Evolutionary conservation across 2,329 filamentous ascomycete genomes (phyloP).

Genomic region (Aspergillus pseudoterreus): DNA sequence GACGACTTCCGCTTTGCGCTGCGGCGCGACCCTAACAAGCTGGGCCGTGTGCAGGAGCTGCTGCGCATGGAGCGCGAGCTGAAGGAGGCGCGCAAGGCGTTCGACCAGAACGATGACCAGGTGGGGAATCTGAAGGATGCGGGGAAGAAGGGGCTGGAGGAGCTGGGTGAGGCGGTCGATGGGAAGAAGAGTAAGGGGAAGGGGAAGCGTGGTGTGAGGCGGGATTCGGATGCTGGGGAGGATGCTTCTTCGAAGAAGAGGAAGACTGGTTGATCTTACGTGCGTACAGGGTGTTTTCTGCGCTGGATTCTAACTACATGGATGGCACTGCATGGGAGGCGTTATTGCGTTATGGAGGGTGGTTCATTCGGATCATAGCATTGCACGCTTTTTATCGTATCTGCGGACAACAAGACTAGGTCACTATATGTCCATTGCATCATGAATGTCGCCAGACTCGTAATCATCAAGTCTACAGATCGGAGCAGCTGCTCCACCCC

Average conservation of each 20-base stretch:
- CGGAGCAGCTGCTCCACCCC: too few species aligned
- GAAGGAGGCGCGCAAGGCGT: constrained; percentile 70
- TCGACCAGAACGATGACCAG: constrained; percentile 44
- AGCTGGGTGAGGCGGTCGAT: constrained; percentile 23
- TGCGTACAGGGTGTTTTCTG: too few species aligned
- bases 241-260: constrained; percentile 34
- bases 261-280: constrained; percentile 16
- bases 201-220: constrained; percentile 29
- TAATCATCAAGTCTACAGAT: too few species aligned
- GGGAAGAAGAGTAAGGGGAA: constrained; percentile 35
- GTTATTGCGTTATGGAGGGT: too few species aligned
- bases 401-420: background rate
- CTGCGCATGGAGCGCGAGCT: constrained; percentile 84
- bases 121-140: constrained; percentile 36
- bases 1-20: constrained; percentile 97
- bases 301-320: too few species aligned
- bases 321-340: background rate
- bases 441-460: constrained; percentile 22
- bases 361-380: too few species aligned
- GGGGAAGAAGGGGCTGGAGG: constrained; percentile 32
- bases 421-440: constrained; percentile 30
- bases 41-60: constrained; percentile 86
- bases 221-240: constrained; percentile 34
- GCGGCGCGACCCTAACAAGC: constrained; percentile 75
- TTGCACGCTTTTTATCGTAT: too few species aligned